Evolutionary conservation across 2,329 filamentous ascomycete species (phyloP).

Genomic region (Beauveria bassiana): DNA sequence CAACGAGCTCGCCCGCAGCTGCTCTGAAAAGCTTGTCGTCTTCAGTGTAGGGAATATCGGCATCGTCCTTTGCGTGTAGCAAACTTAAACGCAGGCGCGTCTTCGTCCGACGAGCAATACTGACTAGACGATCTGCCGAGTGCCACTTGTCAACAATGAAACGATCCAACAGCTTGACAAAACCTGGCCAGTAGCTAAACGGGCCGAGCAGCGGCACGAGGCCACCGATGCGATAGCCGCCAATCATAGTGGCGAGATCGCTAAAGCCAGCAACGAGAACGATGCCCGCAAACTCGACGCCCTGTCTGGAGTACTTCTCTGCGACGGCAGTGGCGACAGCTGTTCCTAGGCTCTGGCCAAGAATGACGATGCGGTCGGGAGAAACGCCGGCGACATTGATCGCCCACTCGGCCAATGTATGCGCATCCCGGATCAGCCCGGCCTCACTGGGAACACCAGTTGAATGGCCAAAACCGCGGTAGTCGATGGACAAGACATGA

Average conservation of each 20-base stretch:
- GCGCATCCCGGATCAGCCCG: constrained; percentile 73
- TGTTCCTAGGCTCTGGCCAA: constrained; percentile 85
- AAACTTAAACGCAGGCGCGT: constrained; percentile 57
- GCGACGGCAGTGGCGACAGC: constrained; percentile 70
- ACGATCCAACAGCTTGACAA: constrained; percentile 52
- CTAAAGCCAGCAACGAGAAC: constrained; percentile 76
- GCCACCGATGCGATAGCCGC: constrained; percentile 72
- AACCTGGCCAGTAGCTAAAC: constrained; percentile 55
- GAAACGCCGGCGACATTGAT: constrained; percentile 57
- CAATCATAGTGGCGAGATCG: constrained; percentile 62
- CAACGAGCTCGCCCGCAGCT: constrained; percentile 45
- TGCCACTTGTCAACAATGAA: constrained; percentile 77
- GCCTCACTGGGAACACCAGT: constrained; percentile 73
- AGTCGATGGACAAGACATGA: constrained; percentile 84
- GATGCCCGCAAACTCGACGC: constrained; percentile 67
- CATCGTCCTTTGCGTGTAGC: constrained; percentile 74
- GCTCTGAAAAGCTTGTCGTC: constrained; percentile 56
- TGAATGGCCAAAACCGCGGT: constrained; percentile 78
- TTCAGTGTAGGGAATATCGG: constrained; percentile 71
- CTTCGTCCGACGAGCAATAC: constrained; percentile 43
- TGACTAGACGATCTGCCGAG: constrained; percentile 57
- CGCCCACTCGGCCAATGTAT: constrained; percentile 66
- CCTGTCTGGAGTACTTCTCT: constrained; percentile 56
- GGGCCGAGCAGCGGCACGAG: constrained; percentile 73
- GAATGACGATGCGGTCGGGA: constrained; percentile 64